Base-by-base conservation (phyloP, 2,329 filamentous ascomycete genomes). In the Talaromyces sp. region DNA sequence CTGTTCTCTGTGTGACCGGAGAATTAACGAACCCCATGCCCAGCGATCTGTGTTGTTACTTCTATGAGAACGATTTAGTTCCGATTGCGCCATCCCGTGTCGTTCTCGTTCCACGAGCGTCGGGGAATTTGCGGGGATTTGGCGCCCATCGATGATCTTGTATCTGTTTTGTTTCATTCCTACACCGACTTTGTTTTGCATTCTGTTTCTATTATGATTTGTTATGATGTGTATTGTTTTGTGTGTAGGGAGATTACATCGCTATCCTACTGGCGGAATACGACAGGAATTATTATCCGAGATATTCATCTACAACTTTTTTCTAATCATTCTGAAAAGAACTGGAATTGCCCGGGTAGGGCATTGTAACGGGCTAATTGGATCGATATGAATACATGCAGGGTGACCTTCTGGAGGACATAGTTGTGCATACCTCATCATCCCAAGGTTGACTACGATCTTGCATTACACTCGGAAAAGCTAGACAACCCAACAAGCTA, bases 41-140 rank as follows among this genome's bases (percentile, higher is more conserved):
- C 24, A 24, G 41, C 36, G 24, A 36, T 39, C 33, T 13, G 36
- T 29, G 40, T 47, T 45, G 20, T 41, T 45, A 29, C 35, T 9
- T 11, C 29, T 20, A 65, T 66, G 63, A 64, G 59, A 61, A 61
- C 44, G 59, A 62, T 54, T 63, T 64, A 65, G 65, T 54, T 36
- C 48, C 44, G 56, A 68, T 67, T 57, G 55, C 64, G 65, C 63
- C 56, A 68, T 68, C 29, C 8, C 37, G 35, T 30, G 22, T 27
- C 30, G 9, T 33, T 32, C 3, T 44, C 7, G 27, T 10, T 30
- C 42, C 42, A 14, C 27, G 19, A 48, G 14, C 29, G 4, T 36
- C 43, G 33, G 32, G 30, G 27, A 42, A 27, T 44, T 45, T 27
- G 24, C 27, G 47, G 52, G 36, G 58, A 60, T 56, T n/a, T 57